Base-by-base conservation (phyloP, 2,329 filamentous ascomycete genomes). In the Trichophyton benhamiae region DNA sequence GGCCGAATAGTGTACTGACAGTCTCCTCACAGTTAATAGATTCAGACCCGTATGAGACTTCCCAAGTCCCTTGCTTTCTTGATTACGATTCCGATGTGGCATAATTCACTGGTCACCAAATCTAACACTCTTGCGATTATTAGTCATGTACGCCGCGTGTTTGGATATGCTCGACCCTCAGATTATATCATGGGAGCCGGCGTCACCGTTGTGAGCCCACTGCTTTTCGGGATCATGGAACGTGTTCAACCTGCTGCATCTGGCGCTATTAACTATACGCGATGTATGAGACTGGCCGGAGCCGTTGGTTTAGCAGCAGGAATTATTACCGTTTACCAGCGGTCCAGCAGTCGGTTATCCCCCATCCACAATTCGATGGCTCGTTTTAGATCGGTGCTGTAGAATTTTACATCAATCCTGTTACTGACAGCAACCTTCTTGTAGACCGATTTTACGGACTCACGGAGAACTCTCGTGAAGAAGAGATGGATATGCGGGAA, bases 401-500 rank as follows among this genome's bases (percentile, higher is more conserved):
- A 13, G 9, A 2, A 11, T 38, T 38, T 9, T 38, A 38, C 33
- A 38, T 38, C 1, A 2, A 33, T n/a, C n/a, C 33, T 15, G 4
- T n/a, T 61, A 65, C 53, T 42, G n/a, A 36, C 53, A 30, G 22
- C 38, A 15, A 15, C 60, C 46, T 60, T 48, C 52, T 9, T 3
- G 65, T 71, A 96, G 91, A 92, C 71, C 88, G 94, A 66, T 97
- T 99, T 78, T 97, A 96, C 78, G 94, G 94, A 69, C 89, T 91
- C 76, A 86, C 83, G 57, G 94, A 99, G 77, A 99, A 99, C 78
- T 78, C 86, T 60, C 86, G 94, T 69, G 94, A 99, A 76, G 80
- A 94, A 62, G 88, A 96, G 66, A 87, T 95, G 87, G 94, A 99
- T 74, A 97, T 97, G 91, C 83, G 84, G 66, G 94, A 99, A 77